Evolutionary conservation across 805 yeast genomes (phyloP).

Genomic region (Babjeviella inositovora): DNA sequence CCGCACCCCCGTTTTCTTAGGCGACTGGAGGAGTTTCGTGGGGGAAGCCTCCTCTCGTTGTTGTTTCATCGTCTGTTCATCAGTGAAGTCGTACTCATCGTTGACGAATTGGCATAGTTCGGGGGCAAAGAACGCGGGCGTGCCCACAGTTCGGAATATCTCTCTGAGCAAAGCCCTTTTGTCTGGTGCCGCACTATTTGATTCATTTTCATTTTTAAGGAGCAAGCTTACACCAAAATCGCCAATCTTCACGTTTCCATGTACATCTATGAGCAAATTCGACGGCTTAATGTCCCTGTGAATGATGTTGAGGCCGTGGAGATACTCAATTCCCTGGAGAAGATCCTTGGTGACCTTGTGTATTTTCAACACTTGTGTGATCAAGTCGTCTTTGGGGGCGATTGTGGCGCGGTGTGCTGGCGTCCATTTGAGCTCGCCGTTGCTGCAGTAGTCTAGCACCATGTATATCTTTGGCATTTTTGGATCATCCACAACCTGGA

Average conservation of each 20-base stretch:
- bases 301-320: conserved; percentile 80
- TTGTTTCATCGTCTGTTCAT: too few relatives aligned
- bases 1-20: conserved; percentile 10
- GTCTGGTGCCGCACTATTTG: conserved; percentile 17
- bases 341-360: conserved; percentile 70
- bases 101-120: conserved; percentile 64
- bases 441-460: conserved; percentile 78
- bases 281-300: conserved; percentile 97
- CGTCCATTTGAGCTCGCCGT: conserved; percentile 88
- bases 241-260: conserved; percentile 75
- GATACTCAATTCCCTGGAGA: conserved; percentile 73
- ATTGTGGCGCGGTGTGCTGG: conserved; percentile 1
- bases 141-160: conserved; percentile 98
- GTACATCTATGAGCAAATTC: conserved; percentile 55
- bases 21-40: too few relatives aligned
- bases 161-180: conserved; percentile 81
- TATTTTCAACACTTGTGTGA: conserved; percentile 54
- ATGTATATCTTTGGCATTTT: conserved; percentile 74
- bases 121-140: conserved; percentile 94
- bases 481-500: too few relatives aligned
- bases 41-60: too few relatives aligned
- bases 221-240: conserved; percentile 70
- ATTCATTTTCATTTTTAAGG: conserved; percentile 27
- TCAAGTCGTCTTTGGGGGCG: conserved; percentile 10
- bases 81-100: conserved; percentile 6